Conservation (phyloP, 2,329 filamentous ascomycete species). For the Magnaporthiopsis poae region DNA sequence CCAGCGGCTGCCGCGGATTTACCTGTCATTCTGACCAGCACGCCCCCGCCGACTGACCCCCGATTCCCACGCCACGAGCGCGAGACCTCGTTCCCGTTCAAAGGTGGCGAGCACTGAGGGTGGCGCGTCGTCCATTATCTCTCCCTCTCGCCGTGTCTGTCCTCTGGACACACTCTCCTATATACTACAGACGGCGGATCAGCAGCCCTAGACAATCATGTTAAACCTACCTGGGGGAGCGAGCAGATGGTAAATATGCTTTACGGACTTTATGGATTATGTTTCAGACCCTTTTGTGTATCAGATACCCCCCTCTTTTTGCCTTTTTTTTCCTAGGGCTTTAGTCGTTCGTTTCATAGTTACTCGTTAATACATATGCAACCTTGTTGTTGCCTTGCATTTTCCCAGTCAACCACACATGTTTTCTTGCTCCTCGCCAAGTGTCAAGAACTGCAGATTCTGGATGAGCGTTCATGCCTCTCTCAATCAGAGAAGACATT, state of each 20-base stretch:
- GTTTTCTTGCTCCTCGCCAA: no score
- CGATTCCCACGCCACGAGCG: background rate
- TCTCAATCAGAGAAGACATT: no score
- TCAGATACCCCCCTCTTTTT: background rate
- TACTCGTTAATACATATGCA: background rate
- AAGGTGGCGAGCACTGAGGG: background rate
- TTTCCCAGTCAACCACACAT: no score
- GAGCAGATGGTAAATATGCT: background rate
- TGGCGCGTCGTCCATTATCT: background rate
- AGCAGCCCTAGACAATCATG: background rate
- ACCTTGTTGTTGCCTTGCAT: no score
- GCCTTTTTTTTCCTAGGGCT: background rate
- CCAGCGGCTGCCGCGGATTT: no score
- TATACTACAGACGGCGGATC: background rate
- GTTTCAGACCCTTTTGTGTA: background rate
- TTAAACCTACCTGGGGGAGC: background rate
- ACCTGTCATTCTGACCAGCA: no score
- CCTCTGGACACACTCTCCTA: background rate
- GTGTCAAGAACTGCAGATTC: no score
- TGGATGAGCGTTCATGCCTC: no score
- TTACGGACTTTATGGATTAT: background rate
- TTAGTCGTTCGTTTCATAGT: background rate
- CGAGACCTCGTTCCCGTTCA: background rate
- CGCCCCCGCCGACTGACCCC: background rate
- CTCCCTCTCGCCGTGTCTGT: background rate